phyloP scores from a whole-genome alignment of 306 rosid genomes.

The Acacia melanoxylon region DNA sequence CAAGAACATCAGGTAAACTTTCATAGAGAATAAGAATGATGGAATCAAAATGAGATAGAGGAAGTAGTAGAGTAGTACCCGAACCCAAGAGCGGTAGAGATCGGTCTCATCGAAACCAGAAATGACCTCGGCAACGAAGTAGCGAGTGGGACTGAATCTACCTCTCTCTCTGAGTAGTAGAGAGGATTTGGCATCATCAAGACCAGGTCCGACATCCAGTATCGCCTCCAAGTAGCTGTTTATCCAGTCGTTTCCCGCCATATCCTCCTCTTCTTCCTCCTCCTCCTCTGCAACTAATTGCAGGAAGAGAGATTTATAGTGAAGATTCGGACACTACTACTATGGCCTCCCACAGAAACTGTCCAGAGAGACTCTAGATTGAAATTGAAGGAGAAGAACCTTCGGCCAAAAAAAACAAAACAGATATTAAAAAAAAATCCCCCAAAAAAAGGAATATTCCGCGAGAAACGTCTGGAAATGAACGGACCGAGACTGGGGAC shows the following conservation, averaged over 20 bases:
- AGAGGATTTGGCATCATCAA: conserved; percentile 84
- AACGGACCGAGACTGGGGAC: conserved; percentile 10
- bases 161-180: conserved; percentile 89
- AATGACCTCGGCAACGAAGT: conserved; percentile 94
- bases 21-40: not conserved
- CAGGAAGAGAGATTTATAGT: not conserved
- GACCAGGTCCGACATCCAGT: conserved; percentile 84
- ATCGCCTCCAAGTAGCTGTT: conserved; percentile 96
- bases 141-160: conserved; percentile 92
- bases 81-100: conserved; percentile 97
- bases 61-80: conserved; percentile 38
- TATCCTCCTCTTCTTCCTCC: conserved; percentile 11
- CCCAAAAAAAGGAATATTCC: conserved; percentile 27
- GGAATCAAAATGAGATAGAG: not conserved
- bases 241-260: conserved; percentile 97
- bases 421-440: not conserved
- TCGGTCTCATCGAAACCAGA: conserved; percentile 95
- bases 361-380: not conserved
- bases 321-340: not conserved
- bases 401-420: not conserved
- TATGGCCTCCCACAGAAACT: too few species aligned
- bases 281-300: not conserved
- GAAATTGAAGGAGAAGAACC: not conserved
- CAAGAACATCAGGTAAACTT: not conserved
- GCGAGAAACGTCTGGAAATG: conserved; percentile 26